Percentiles rank a stretch among this genome's conserved stretches.
phyloP scores from a whole-genome alignment of 1,139 yeast species.

The Pichia sp. region DNA sequence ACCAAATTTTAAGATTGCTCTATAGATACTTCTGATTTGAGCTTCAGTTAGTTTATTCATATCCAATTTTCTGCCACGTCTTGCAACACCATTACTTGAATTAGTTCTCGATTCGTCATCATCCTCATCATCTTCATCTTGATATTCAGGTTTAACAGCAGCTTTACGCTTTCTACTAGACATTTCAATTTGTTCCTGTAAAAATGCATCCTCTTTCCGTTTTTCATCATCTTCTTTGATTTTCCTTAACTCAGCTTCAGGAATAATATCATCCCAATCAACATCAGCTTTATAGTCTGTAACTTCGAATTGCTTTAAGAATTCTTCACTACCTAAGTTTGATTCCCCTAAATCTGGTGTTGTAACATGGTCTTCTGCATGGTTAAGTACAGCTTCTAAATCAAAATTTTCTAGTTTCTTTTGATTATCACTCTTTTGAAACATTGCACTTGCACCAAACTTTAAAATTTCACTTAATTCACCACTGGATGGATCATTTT shows the following conservation, averaged over 20 bases:
- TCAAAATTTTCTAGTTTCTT: conserved; percentile 93
- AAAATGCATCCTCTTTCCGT: conserved; percentile 75
- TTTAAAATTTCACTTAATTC: conserved; percentile 90
- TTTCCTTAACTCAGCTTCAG: conserved; percentile 84
- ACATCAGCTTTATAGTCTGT: conserved; percentile 98
- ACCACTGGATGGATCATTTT: conserved; percentile 70
- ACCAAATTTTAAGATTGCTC: conserved; percentile 77
- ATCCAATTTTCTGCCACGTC: conserved; percentile 32
- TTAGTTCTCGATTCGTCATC: conserved; percentile 34
- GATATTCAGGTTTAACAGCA: conserved; percentile 51
- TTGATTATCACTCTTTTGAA: conserved; percentile 77
- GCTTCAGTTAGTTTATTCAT: conserved; percentile 68
- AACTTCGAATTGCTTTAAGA: conserved; percentile 93
- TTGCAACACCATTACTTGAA: conserved; percentile 23
- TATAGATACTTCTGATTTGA: conserved; percentile 81
- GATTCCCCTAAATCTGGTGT: conserved; percentile 96
- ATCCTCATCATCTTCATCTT: conserved; percentile 34
- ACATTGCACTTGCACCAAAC: conserved; percentile 99
- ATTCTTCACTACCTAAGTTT: conserved; percentile 96
- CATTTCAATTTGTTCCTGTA: conserved; percentile 86
- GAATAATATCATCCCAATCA: conserved; percentile 98
- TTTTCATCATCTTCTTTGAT: conserved; percentile 88
- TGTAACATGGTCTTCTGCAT: conserved; percentile 95
- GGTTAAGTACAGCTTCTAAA: conserved; percentile 89
- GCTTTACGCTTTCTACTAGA: conserved; percentile 67